Conservation (phyloP, 1,139 yeast genomes). For the Blastobotrys apis region DNA sequence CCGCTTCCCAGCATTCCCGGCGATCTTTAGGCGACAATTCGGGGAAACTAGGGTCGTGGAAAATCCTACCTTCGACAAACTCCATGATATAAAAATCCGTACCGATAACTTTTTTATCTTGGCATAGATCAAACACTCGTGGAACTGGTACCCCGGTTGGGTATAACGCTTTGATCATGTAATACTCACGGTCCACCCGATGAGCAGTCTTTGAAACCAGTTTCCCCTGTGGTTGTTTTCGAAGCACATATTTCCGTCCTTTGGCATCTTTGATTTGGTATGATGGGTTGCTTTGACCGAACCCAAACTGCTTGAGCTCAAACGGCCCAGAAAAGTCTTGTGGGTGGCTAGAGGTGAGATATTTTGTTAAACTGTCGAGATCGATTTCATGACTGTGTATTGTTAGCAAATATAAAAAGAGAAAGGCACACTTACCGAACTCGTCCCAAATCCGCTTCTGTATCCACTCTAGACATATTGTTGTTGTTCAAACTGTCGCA, state of each 20-base stretch:
- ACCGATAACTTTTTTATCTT: constrained; percentile 59
- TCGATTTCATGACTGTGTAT: constrained; percentile 35
- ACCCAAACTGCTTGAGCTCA: constrained; percentile 47
- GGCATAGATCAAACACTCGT: constrained; percentile 58
- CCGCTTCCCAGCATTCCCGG: constrained; percentile 46
- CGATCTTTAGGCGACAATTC: constrained; percentile 32
- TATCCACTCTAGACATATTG: constrained; percentile 26
- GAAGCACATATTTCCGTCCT: constrained; percentile 45
- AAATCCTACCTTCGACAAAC: constrained; percentile 53
- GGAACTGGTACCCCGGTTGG: constrained; percentile 50
- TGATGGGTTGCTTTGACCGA: constrained; percentile 64
- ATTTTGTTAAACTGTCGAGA: constrained; percentile 34
- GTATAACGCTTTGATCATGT: constrained; percentile 42
- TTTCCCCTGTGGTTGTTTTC: constrained; percentile 55
- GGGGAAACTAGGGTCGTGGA: constrained; percentile 52
- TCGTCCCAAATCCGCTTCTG: constrained; percentile 36
- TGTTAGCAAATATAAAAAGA: too few relatives aligned
- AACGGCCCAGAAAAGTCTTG: constrained; percentile 25
- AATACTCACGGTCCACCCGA: constrained; percentile 58
- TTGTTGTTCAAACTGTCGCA: too few relatives aligned
- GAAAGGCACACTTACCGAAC: constrained; percentile 34
- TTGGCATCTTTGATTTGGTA: constrained; percentile 44
- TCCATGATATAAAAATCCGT: constrained; percentile 62
- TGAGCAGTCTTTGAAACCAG: constrained; percentile 56
- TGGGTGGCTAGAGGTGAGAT: constrained; percentile 20